Conservation (phyloP, 306 rosid species). For the Lathyrus tuberosus region DNA sequence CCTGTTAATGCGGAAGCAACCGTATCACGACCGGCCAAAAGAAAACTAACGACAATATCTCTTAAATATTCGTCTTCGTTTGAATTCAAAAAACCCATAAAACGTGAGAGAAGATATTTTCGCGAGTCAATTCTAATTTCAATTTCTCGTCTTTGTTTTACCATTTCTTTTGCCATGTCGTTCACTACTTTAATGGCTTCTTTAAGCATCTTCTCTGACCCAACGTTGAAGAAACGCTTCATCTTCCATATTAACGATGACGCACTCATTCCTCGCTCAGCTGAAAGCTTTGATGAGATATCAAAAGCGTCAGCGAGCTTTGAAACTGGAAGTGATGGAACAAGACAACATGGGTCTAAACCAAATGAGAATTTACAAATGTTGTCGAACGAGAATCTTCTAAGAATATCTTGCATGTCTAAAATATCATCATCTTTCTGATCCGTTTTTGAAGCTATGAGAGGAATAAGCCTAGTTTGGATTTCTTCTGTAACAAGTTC, state of each 20-base stretch:
- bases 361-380: slow-evolving; percentile 77
- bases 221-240: slow-evolving; percentile 53
- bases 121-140: not conserved
- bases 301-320: slow-evolving; percentile 61
- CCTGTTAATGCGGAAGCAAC: slow-evolving; percentile 66
- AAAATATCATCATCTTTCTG: not conserved
- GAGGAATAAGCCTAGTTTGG: too few species aligned
- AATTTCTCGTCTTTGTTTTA: not conserved
- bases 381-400: slow-evolving; percentile 73
- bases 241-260: slow-evolving; percentile 64
- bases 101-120: slow-evolving; percentile 72
- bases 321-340: slow-evolving; percentile 44
- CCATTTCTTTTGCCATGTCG: not conserved
- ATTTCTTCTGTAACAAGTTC: too few species aligned
- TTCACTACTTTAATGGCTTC: slow-evolving; percentile 51
- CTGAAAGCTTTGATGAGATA: slow-evolving; percentile 61
- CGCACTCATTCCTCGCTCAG: slow-evolving; percentile 62
- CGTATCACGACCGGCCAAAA: slow-evolving; percentile 86
- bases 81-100: slow-evolving; percentile 52
- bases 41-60: slow-evolving; percentile 74
- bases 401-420: slow-evolving; percentile 72
- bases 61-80: slow-evolving; percentile 63
- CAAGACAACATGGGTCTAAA: slow-evolving; percentile 72
- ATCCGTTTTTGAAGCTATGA: not conserved
- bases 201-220: slow-evolving; percentile 82